These are phyloP conservation scores for Clausena lansium DNA, from an alignment of 345 rosid genomes.

Conservation along the genomic window DNA sequence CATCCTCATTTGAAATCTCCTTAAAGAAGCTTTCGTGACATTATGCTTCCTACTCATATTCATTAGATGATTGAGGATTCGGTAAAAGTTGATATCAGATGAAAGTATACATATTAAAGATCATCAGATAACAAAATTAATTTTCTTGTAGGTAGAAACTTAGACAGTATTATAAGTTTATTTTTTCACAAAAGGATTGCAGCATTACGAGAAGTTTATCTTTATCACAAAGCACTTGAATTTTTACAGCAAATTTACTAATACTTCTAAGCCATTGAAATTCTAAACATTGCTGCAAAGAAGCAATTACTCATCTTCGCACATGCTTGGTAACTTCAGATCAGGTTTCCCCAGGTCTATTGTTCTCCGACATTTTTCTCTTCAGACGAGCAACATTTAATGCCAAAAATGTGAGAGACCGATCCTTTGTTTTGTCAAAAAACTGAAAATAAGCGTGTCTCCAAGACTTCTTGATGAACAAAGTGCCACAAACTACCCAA, in stretches of 20 bases:
- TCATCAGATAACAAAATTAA: too few species aligned
- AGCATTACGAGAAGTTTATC: not conserved
- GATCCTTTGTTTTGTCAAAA: conserved; percentile 11
- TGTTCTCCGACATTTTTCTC: not conserved
- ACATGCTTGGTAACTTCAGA: too few species aligned
- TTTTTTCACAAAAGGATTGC: not conserved
- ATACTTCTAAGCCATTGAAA: not conserved
- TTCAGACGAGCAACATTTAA: not conserved
- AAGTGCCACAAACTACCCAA: conserved; percentile 18
- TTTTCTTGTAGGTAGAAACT: too few species aligned
- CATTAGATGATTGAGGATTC: too few species aligned
- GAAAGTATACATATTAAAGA: too few species aligned
- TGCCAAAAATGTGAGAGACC: not conserved
- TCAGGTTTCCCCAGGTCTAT: not conserved
- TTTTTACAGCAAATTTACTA: not conserved
- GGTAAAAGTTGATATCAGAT: too few species aligned
- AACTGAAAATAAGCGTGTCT: conserved; percentile 14
- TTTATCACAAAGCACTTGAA: too few species aligned
- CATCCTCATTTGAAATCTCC: too few species aligned
- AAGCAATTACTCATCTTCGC: not conserved
- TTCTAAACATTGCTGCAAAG: not conserved
- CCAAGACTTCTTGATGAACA: conserved; percentile 19
- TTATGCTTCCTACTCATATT: too few species aligned
- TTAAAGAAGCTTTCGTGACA: too few species aligned
- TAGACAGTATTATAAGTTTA: too few species aligned